Base-by-base conservation (phyloP, 768 basidiomycete species). In the Boletus rufocinnamomeus region DNA sequence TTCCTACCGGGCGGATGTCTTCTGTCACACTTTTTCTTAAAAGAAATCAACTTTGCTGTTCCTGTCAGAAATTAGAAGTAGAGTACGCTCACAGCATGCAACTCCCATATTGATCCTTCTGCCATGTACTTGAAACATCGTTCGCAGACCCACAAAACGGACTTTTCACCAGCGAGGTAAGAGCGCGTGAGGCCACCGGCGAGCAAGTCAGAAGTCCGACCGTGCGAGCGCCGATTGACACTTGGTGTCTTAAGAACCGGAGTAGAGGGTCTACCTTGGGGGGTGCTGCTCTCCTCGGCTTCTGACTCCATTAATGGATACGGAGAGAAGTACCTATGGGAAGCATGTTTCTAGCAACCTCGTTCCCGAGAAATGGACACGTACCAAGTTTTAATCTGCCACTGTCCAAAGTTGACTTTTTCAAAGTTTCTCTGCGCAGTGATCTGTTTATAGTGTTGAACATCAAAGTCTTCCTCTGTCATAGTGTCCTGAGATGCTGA, bases 61-160 rank as follows among this genome's bases (percentile, higher is more conserved):
- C 23, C 8, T 19, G 46, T 60, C 52, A 53, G 54, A 44, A 50
- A 53, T 14, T 25, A 56, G 54, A 60, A 58, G 32, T 40, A 4
- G 49, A 13, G 41, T 30, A 34, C 9, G 73, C 83, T 66, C 65
- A 88, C 82, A 44, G 83, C 80, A 64, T 91, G 88, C 59, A 87
- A 79, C 60, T 85, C 88, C 85, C 89, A 95, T 23, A 79, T 76
- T 2, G 76, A 72, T 17, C 84, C 82, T 47, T 93, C 88, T 2
- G 85, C 78, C 88, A 95, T 93, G 69, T 99, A 99, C 76, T 97
- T 98, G 86, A 98, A 97, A 76, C 96, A 99, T 60, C 85, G 82
- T 64, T 95, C 89, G 69, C 94, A 96, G 6, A 95, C 92, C 84
- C 87, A 95, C 21, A 95, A 73, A 34, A 77, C 74, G 19, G 84